Base-by-base conservation (phyloP, 1,284 basidiomycete species). In the Gymnopus androsaceus region DNA sequence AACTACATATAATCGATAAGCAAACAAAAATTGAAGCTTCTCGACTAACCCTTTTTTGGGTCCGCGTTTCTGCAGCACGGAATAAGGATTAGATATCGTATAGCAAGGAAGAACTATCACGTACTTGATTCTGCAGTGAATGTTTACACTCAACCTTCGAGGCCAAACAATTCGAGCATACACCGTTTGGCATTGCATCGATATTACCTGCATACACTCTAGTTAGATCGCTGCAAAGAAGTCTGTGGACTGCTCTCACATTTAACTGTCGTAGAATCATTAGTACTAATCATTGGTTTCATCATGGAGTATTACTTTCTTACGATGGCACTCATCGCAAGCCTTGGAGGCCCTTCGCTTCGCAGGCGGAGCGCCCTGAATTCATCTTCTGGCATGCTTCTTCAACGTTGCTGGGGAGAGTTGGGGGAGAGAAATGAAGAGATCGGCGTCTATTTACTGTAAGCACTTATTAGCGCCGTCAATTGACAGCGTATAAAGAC, bases 111-210 rank as follows among this genome's bases (percentile, higher is more conserved):
- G 2, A 3, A 31, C 31, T n/a, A 40, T 27, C 19, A 51, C 47
- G n/a, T 23, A 54, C 53, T 31, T 51, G 49, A 14, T 49, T 58
- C 17, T 42, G 41, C 15, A 46, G n/a, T 3, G 46, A 44, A 33
- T 58, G 53, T 15, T 49, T 54, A 30, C 57, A 58, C 23, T 54
- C 41, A 11, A 55, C 38, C 12, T 47, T 46, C n/a, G n/a, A 31
- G 12, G n/a, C 50, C 19, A 51, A 30, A n/a, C 57, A 58, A 34
- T 45, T 40, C 3, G 47, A 51, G 30, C 57, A 58, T 8, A 50
- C 40, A 11, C 47, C 54, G 15, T 41, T 28, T 2, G 38, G n/a
- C n/a, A n/a, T n/a, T 15, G 25, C 9, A 31, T 37, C 54, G 14
- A 28, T 36, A 42, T 55, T 47, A 21, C 47, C 54, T 55, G 17